phyloP scores from a whole-genome alignment of 768 basidiomycete species.

The Infundibulicybe gibba region DNA sequence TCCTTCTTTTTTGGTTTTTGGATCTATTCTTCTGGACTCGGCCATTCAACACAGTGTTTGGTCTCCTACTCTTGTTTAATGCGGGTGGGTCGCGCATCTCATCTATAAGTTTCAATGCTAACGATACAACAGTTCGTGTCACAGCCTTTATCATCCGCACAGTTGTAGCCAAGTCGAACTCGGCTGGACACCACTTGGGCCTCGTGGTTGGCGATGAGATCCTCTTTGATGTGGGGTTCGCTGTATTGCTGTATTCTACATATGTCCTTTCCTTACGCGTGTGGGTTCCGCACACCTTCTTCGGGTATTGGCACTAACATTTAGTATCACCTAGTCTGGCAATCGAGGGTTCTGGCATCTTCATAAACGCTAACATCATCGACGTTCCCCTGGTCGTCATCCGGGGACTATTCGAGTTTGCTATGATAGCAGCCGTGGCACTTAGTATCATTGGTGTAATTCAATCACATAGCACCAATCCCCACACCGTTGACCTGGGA shows the following conservation, averaged over 20 bases:
- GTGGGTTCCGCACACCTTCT: constrained; percentile 16
- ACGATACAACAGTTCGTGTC: constrained; percentile 29
- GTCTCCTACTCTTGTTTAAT: constrained; percentile 32
- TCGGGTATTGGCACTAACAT: no score
- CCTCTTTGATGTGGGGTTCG: constrained; percentile 38
- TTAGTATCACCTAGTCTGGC: no score
- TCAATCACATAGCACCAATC: no score
- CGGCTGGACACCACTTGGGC: constrained; percentile 24
- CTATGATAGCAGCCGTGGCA: no score
- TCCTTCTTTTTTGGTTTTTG: constrained; percentile 23
- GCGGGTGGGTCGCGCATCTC: constrained; percentile 21
- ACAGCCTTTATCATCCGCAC: constrained; percentile 37
- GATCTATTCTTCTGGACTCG: constrained; percentile 18
- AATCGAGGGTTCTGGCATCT: no score
- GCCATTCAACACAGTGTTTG: constrained; percentile 27
- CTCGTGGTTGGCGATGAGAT: constrained; percentile 34
- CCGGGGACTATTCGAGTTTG: no score
- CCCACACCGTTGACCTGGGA: no score
- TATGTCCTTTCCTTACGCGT: constrained; percentile 38
- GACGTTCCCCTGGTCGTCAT: no score
- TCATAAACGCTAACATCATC: no score
- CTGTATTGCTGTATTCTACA: constrained; percentile 35
- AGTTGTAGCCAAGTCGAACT: constrained; percentile 23
- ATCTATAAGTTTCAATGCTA: not conserved
- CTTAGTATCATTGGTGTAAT: no score